These are phyloP conservation scores for Massarina eburnea DNA, from an alignment of 2,329 filamentous ascomycete genomes.

Conservation along the genomic window DNA sequence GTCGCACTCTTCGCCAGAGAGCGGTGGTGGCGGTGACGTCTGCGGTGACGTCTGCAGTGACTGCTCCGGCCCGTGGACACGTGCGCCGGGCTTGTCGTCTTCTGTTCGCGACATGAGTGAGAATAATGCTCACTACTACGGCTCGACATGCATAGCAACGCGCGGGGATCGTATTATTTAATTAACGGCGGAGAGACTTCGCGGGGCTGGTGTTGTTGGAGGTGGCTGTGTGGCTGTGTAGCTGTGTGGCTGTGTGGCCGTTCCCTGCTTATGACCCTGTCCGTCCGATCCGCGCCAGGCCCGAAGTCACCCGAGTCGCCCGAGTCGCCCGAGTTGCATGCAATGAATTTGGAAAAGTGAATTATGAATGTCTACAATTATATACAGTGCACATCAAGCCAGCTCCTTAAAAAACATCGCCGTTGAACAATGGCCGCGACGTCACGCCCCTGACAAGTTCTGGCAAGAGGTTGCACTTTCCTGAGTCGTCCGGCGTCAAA, in stretches of 20 bases:
- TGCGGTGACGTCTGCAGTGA: background rate
- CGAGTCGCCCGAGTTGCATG: too few species aligned
- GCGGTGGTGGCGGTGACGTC: background rate
- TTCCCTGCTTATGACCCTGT: background rate
- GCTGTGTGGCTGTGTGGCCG: too few species aligned
- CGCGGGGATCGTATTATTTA: background rate
- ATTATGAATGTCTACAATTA: background rate
- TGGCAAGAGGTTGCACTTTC: slow-evolving; percentile 3
- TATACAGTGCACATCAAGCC: background rate
- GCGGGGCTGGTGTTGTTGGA: background rate
- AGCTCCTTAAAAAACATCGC: slow-evolving; percentile 8
- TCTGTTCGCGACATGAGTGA: background rate
- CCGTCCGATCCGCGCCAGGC: background rate
- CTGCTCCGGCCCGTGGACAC: too few species aligned
- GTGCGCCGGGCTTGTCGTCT: background rate
- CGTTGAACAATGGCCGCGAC: slow-evolving; percentile 10
- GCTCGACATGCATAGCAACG: background rate
- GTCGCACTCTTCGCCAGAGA: background rate
- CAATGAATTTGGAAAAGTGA: too few species aligned
- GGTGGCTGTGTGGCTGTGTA: background rate
- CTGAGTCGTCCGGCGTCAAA: slow-evolving; percentile 3
- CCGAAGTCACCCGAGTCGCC: too few species aligned
- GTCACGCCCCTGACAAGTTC: slow-evolving; percentile 4
- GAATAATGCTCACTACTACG: background rate
- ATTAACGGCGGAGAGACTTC: background rate